These are phyloP conservation scores for Penicillium egyptiacum DNA, from an alignment of 495 filamentous ascomycete species.

Conservation along the genomic window DNA sequence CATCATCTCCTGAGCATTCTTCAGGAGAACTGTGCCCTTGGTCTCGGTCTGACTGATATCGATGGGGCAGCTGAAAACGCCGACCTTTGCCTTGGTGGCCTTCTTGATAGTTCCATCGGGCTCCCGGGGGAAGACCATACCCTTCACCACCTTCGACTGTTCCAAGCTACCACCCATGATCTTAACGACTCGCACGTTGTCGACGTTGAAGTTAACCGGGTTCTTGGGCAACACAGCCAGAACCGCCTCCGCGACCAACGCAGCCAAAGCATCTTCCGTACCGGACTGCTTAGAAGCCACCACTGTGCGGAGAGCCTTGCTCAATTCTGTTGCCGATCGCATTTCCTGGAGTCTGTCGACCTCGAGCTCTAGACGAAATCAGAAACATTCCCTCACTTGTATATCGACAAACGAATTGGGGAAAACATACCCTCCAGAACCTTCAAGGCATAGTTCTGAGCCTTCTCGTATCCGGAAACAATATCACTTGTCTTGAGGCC, in stretches of 20 bases:
- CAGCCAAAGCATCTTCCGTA: conserved; percentile 81
- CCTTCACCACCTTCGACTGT: conserved; percentile 91
- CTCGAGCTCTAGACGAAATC: conserved; percentile 63
- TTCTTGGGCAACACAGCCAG: conserved; percentile 95
- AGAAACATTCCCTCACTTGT: conserved; percentile 14
- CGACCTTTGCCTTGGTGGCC: conserved; percentile 90
- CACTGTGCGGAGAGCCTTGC: conserved; percentile 94
- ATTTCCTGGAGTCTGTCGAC: conserved; percentile 89
- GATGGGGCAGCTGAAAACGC: conserved; percentile 93
- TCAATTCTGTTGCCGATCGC: conserved; percentile 72
- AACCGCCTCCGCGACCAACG: conserved; percentile 88
- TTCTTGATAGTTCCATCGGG: conserved; percentile 89
- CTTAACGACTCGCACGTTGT: conserved; percentile 98
- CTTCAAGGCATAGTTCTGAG: conserved; percentile 81
- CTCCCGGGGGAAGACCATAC: conserved; percentile 96
- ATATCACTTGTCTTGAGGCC: conserved; percentile 97
- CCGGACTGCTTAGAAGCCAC: conserved; percentile 96
- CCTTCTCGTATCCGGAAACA: conserved; percentile 91
- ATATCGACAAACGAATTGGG: conserved; percentile 5
- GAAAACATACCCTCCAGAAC: conserved; percentile 66
- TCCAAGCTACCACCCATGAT: conserved; percentile 97
- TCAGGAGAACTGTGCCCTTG: conserved; percentile 97
- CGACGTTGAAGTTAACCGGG: conserved; percentile 97
- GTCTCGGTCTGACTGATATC: conserved; percentile 97
- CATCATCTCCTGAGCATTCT: conserved; percentile 98